These are phyloP conservation scores for Wickerhamiella slavikovae DNA, from an alignment of 805 yeast species.

Conservation along the genomic window DNA sequence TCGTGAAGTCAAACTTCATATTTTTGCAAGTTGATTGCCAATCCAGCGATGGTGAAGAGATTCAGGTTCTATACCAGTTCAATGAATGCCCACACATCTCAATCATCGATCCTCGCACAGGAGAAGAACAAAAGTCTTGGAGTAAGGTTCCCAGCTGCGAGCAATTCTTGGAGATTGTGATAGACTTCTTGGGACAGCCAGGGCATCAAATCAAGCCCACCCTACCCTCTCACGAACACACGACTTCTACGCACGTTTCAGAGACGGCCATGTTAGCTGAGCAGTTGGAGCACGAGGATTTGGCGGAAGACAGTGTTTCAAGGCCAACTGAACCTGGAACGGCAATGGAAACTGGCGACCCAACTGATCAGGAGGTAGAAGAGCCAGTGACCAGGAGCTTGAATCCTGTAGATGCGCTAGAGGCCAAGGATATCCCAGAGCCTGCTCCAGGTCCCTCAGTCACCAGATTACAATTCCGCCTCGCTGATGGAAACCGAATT, in stretches of 20 bases:
- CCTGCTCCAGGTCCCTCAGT: conserved; percentile 37
- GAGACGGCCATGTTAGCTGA: background rate
- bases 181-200: conserved; percentile 32
- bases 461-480: conserved; percentile 64
- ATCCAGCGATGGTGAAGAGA: conserved; percentile 52
- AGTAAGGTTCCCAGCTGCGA: conserved; percentile 36
- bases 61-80: conserved; percentile 52
- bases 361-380: background rate
- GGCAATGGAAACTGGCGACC: too few species aligned
- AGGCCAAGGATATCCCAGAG: conserved; percentile 35
- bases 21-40: conserved; percentile 74
- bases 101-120: conserved; percentile 85
- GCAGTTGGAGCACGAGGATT: background rate
- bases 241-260: background rate
- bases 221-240: too few species aligned
- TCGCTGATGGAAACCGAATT: conserved; percentile 68
- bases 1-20: conserved; percentile 47
- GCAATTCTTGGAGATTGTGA: conserved; percentile 45
- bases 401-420: conserved; percentile 30
- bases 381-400: background rate
- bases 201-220: too few species aligned
- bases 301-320: background rate
- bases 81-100: conserved; percentile 67
- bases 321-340: too few species aligned
- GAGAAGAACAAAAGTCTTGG: conserved; percentile 74